Base-by-base conservation (phyloP, 176 grass and related monocot species). In the Elymus sibiricus region DNA sequence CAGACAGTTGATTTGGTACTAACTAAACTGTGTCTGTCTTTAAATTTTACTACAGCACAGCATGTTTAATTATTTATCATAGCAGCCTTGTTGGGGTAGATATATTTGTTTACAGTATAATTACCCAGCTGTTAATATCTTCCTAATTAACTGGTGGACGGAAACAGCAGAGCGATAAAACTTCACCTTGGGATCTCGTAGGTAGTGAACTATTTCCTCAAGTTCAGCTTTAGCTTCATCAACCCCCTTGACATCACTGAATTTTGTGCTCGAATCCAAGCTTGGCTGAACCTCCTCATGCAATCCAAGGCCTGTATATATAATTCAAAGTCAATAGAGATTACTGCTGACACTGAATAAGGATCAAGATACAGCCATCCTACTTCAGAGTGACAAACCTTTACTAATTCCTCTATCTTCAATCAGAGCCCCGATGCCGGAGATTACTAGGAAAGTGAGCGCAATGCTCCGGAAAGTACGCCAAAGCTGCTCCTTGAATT, bases 121-220 rank as follows among this genome's bases (percentile, higher is more conserved):
- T 39, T 43, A 56, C 11, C 26, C 24, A 65, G 66, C 6, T 53
- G 28, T n/a, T 32, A 64, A 65, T 32, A 62, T 64, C 32, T 74
- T 79, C 35, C 3, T 74, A 55, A 44, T 49, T 39, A 5, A 44
- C 25, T 76, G n/a, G 37, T 9, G 1, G 64, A 53, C 73, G 21
- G 40, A 88, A 74, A 79, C 38, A 79, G 11, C 8, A 11, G 12
- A 87, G 21, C 15, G n/a, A 67, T 34, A 77, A 13, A 79, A 40
- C 13, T 70, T 90, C 81, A 97, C 96, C 93, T 98, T 98, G 27
- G 96, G 96, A 89, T 95, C 96, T 82, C 93, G 93, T 58, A 98
- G 86, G 79, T 98, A 98, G 86, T 98, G 96, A 86, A 98, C 92
- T 88, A 98, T 98, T 89, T 98, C 96, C 88, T 98, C 93, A 60